Evolutionary conservation across 73 alveolate genomes (phyloP).

Genomic region (Stentor roeselii): DNA sequence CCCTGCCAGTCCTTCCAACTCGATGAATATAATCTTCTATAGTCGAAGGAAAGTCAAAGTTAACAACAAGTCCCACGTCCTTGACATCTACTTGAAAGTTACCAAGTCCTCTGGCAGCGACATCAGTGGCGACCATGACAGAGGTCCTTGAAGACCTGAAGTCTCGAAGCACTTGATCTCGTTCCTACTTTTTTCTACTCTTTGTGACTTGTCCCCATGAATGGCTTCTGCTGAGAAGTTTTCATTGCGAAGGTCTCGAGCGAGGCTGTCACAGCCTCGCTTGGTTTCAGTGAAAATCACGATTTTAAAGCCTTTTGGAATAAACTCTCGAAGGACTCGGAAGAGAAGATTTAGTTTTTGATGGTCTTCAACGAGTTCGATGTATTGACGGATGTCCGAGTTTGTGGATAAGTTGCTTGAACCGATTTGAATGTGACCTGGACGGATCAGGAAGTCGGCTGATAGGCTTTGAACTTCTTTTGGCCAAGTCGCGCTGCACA

Average conservation of each 20-base stretch:
- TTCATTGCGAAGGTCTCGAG: slow-evolving; percentile 48
- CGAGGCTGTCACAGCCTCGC: slow-evolving; percentile 74
- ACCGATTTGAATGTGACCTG: slow-evolving; percentile 54
- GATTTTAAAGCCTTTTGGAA: slow-evolving; percentile 48
- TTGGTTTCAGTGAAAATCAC: slow-evolving; percentile 80
- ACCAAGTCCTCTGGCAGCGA: slow-evolving; percentile 84
- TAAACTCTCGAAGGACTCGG: slow-evolving; percentile 65
- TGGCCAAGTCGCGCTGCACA: slow-evolving; percentile 92
- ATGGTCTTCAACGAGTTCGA: slow-evolving; percentile 44
- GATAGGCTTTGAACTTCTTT: slow-evolving; percentile 68
- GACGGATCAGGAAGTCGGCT: slow-evolving; percentile 46
- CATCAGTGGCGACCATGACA: slow-evolving; percentile 90
- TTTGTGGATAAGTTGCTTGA: slow-evolving; percentile 37
- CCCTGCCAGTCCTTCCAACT: slow-evolving; percentile 95
- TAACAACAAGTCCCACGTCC: slow-evolving; percentile 75
- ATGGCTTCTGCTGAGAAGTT: slow-evolving; percentile 57
- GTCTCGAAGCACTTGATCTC: slow-evolving; percentile 62
- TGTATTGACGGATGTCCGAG: slow-evolving; percentile 45
- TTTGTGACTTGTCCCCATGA: slow-evolving; percentile 89
- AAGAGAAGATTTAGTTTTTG: slow-evolving; percentile 49
- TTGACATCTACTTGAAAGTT: slow-evolving; percentile 63
- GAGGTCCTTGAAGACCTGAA: slow-evolving; percentile 56
- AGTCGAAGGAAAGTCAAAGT: slow-evolving; percentile 87
- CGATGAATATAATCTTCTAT: slow-evolving; percentile 92
- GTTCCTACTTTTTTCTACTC: slow-evolving; percentile 37